Evolutionary conservation across 116 monocot species (phyloP).

Genomic region (Dioscorea cayenensis): DNA sequence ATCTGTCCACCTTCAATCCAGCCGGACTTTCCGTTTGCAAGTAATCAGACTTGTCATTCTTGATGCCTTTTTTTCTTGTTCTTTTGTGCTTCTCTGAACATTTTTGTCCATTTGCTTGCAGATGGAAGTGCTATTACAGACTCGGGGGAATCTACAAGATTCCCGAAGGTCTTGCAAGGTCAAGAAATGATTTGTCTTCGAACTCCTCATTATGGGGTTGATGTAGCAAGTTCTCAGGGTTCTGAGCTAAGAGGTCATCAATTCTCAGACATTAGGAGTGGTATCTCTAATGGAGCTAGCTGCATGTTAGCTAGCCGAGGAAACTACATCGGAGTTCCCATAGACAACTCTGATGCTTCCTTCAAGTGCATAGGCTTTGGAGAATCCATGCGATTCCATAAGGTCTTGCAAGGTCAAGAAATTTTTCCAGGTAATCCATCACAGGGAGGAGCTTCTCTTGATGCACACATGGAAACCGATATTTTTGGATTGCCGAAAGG

Average conservation of each 20-base stretch:
- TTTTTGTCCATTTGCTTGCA: not conserved
- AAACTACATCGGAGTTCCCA: slow-evolving; percentile 20
- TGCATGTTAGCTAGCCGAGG: slow-evolving; percentile 21
- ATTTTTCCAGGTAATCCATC: slow-evolving; percentile 32
- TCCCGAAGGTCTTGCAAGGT: slow-evolving; percentile 99
- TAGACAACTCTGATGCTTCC: slow-evolving; percentile 27
- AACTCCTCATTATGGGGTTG: slow-evolving; percentile 24
- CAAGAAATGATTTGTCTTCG: slow-evolving; percentile 79
- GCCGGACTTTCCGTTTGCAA: slow-evolving; percentile 34
- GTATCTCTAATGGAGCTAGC: slow-evolving; percentile 13
- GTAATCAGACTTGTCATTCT: slow-evolving; percentile 20
- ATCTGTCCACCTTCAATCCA: slow-evolving; percentile 26
- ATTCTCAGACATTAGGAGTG: slow-evolving; percentile 32
- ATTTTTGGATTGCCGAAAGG: slow-evolving; percentile 13
- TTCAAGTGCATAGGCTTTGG: slow-evolving; percentile 64
- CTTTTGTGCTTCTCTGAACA: not conserved
- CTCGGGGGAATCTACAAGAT: slow-evolving; percentile 73
- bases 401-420: slow-evolving; percentile 99
- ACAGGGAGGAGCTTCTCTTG: slow-evolving; percentile 12
- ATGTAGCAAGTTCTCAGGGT: slow-evolving; percentile 23
- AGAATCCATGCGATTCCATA: slow-evolving; percentile 66
- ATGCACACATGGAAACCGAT: slow-evolving; percentile 14
- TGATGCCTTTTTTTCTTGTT: not conserved
- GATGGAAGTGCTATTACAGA: slow-evolving; percentile 51
- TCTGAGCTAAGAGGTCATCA: slow-evolving; percentile 23